Conservation (phyloP, 306 rosid species). For the Benincasa hispida region DNA sequence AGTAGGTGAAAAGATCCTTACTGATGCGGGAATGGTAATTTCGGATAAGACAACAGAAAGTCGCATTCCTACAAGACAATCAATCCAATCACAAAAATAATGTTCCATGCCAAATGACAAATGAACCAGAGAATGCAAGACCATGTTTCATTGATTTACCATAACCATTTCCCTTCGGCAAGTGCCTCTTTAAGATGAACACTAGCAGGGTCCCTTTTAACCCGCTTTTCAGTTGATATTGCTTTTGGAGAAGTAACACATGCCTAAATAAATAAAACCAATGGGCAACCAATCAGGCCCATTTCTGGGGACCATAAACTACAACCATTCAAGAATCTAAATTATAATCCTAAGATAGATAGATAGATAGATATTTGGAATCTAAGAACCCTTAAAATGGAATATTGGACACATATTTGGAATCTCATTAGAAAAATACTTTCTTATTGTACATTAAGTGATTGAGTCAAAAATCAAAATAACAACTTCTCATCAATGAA, state of each 20-base stretch:
- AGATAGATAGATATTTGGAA: no score
- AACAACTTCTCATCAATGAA: not conserved
- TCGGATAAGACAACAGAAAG: conserved; percentile 56
- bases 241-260: conserved; percentile 46
- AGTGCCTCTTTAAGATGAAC: conserved; percentile 64
- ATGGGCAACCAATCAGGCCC: not conserved
- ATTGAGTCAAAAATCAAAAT: conserved; percentile 1
- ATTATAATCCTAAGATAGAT: not conserved
- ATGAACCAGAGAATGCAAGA: conserved; percentile 2
- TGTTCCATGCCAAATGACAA: not conserved
- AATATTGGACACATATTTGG: not conserved
- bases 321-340: not conserved
- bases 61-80: conserved; percentile 52
- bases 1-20: conserved; percentile 56
- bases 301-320: not conserved
- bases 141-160: conserved; percentile 38
- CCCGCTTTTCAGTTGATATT: conserved; percentile 55
- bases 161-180: conserved; percentile 80
- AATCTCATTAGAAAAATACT: not conserved
- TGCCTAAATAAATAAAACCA: conserved; percentile 34
- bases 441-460: not conserved
- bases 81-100: not conserved
- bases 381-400: not conserved
- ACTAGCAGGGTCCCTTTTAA: conserved; percentile 68
- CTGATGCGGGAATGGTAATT: conserved; percentile 40